These are phyloP conservation scores for Fusarium lateritium DNA, from an alignment of 2,329 filamentous ascomycete species.

Conservation along the genomic window DNA sequence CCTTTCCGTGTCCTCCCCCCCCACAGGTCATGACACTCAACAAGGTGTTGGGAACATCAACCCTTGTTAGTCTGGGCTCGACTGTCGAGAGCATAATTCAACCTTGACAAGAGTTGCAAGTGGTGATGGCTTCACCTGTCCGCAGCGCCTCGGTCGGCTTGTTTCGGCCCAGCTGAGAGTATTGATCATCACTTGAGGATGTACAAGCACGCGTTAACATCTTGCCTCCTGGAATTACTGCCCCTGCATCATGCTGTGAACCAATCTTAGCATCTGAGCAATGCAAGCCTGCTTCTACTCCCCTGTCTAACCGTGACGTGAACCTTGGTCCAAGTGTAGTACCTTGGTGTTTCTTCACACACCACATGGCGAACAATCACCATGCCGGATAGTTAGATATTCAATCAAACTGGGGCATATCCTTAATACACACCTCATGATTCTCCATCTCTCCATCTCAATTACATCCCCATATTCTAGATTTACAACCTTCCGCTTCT, in stretches of 20 bases:
- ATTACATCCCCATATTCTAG: background rate
- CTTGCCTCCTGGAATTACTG: background rate
- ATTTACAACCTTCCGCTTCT: constrained; percentile 31
- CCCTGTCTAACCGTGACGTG: background rate
- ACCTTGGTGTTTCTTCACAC: background rate
- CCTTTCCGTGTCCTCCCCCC: background rate
- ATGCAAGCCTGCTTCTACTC: background rate
- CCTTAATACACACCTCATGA: constrained; percentile 21
- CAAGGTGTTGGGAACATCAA: constrained; percentile 20
- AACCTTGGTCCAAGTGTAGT: background rate
- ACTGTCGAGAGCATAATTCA: background rate
- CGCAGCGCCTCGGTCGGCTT: constrained; percentile 8
- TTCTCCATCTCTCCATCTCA: constrained; percentile 6
- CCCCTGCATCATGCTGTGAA: background rate
- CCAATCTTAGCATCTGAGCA: background rate
- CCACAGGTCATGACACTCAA: background rate
- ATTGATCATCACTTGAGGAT: background rate
- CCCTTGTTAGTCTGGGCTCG: constrained; percentile 5
- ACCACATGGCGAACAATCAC: background rate
- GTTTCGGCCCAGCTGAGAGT: constrained; percentile 26
- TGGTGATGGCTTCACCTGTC: constrained; percentile 11
- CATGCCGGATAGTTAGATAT: constrained; percentile 5
- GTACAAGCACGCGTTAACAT: background rate
- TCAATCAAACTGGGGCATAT: constrained; percentile 19
- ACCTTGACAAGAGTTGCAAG: constrained; percentile 7